Percentiles rank a stretch among this genome's conserved stretches.
Evolutionary conservation across 2,329 filamentous ascomycete species (phyloP).

Genomic region (Sarocladiaceae sp.): DNA sequence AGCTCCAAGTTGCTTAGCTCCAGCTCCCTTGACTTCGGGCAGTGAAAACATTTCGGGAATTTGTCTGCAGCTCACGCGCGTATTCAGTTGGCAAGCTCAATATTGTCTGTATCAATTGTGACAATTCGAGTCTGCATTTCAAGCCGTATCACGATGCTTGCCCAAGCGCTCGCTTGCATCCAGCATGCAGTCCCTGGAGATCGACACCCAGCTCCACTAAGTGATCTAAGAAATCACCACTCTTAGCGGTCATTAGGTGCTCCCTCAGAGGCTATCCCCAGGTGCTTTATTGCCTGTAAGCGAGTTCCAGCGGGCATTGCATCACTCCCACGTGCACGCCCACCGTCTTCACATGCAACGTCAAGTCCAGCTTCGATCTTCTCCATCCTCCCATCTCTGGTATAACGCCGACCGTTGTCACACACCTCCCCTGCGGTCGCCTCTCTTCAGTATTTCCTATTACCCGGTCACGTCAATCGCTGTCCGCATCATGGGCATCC

Average conservation of each 20-base stretch:
- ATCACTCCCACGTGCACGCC: constrained; percentile 7
- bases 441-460: background rate
- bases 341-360: constrained; percentile 6
- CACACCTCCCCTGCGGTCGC: background rate
- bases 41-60: too few relatives aligned
- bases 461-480: background rate
- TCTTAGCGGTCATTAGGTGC: background rate
- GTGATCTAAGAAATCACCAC: too few relatives aligned
- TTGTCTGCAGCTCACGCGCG: too few relatives aligned
- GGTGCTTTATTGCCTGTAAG: too few relatives aligned
- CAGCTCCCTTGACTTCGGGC: too few relatives aligned
- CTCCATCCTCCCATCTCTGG: background rate
- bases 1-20: background rate
- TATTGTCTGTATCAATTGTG: too few relatives aligned
- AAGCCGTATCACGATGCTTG: too few relatives aligned
- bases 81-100: too few relatives aligned
- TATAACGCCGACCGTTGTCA: background rate
- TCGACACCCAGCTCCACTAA: too few relatives aligned
- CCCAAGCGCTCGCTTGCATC: too few relatives aligned
- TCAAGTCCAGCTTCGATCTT: background rate
- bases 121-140: too few relatives aligned
- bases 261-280: background rate
- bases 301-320: constrained; percentile 6
- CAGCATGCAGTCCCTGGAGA: too few relatives aligned
- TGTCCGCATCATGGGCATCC: constrained; percentile 42